Evolutionary conservation across 1,284 basidiomycete species (phyloP).

Genomic region (Cutaneotrichosporon sp.): DNA sequence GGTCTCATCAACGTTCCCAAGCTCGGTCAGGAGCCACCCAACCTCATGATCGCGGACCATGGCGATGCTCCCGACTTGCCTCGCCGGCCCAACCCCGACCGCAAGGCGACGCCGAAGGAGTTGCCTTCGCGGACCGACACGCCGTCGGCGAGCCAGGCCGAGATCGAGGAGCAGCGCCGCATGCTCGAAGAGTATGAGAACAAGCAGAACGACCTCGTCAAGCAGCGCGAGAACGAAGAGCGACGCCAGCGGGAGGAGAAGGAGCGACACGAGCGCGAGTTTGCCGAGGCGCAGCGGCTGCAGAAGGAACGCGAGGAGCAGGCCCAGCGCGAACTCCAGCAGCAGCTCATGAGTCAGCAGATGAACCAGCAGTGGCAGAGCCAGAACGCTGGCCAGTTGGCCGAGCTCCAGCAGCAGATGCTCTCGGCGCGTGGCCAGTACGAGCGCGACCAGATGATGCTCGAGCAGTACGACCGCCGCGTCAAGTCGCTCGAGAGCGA

Average conservation of each 20-base stretch:
- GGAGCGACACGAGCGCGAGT: slow-evolving; percentile 79
- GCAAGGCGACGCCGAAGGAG: slow-evolving; percentile 60
- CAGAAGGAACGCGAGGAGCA: slow-evolving; percentile 81
- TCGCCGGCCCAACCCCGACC: slow-evolving; percentile 68
- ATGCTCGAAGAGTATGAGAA: slow-evolving; percentile 97
- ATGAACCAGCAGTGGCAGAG: slow-evolving; percentile 59
- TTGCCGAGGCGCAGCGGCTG: slow-evolving; percentile 62
- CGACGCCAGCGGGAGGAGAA: slow-evolving; percentile 73
- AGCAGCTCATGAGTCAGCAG: slow-evolving; percentile 65
- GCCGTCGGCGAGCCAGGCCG: slow-evolving; percentile 69
- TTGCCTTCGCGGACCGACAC: slow-evolving; percentile 59
- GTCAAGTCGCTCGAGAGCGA: slow-evolving; percentile 96
- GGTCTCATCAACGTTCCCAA: slow-evolving; percentile 95
- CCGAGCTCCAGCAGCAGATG: slow-evolving; percentile 83
- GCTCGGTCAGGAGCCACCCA: slow-evolving; percentile 92
- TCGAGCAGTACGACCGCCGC: slow-evolving; percentile 96
- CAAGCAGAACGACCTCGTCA: slow-evolving; percentile 78
- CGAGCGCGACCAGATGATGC: slow-evolving; percentile 94
- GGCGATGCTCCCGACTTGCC: slow-evolving; percentile 82
- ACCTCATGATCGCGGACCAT: slow-evolving; percentile 58
- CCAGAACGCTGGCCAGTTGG: slow-evolving; percentile 53
- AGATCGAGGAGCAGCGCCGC: slow-evolving; percentile 88
- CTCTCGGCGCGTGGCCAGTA: slow-evolving; percentile 94
- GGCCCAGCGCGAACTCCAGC: slow-evolving; percentile 71
- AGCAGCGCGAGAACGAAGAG: slow-evolving; percentile 80